Evolutionary conservation across 2,329 filamentous ascomycete species (phyloP), one percentile per base, ranked within the genome.

Genomic region (Talaromyces sp.): DNA sequence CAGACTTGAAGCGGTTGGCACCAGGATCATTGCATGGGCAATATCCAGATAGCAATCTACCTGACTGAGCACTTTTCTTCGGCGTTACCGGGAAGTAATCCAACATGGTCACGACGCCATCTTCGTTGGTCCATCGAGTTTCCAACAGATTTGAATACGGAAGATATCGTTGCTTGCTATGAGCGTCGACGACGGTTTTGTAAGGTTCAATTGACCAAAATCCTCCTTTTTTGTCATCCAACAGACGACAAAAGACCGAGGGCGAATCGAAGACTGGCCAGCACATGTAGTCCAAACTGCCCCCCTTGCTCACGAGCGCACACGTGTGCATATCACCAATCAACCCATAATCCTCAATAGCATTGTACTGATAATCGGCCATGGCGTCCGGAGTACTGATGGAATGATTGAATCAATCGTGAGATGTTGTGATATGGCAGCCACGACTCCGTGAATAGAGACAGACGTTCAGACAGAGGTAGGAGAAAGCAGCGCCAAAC

Each of bases 261-360:
- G 88, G 88, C 5, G 88, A 90, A 70, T 91, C 88, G 66, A 91
- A 91, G 60, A 90, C 84, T 3, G 88, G 88, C 88, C 87, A 91
- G 70, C 87, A 91, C 86, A 91, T 88, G 62, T 86, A 90, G 66
- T 90, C 88, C 52, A 91, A 72, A 58, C 86, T 87, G 20, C 88
- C 88, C 64, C 88, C 85, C 66, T 88, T 88, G 59, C 86, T 87
- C 19, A 89, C 81, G n/a, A 90, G 75, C 13, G 88, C 87, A 74
- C 86, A 89, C 1, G 88, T 91, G 63, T 86, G 82, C 87, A 91
- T 90, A 65, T 91, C 90, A 20, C 88, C 88, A 63, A 91, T 89
- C 71, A 91, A 81, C 50, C 88, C 88, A 78, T 91, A 91, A 70
- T 91, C 84, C 66, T 91, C 88, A 59, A 90, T 88, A 42, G 71